Conservation (phyloP, 192 early-diverging fungal genomes). For the Radiomyces spectabilis region DNA sequence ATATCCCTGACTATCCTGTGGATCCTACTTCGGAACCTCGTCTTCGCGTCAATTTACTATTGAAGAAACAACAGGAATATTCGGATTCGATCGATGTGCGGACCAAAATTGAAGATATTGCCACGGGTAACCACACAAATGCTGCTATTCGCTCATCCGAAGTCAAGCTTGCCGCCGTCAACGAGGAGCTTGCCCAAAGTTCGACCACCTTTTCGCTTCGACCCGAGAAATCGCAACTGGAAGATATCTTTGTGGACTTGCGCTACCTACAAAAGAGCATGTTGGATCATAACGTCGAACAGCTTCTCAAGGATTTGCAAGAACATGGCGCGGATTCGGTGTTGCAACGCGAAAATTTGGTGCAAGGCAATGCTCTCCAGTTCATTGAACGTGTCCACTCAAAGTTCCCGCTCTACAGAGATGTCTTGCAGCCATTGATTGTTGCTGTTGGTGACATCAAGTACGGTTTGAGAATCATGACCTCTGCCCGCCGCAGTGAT, state of each 20-base stretch:
- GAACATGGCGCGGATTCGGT: constrained; percentile 26
- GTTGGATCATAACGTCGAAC: constrained; percentile 27
- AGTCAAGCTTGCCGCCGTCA: constrained; percentile 20
- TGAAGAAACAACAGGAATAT: constrained; percentile 37
- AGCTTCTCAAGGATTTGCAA: constrained; percentile 39
- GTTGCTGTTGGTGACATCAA: constrained; percentile 69
- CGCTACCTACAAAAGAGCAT: constrained; percentile 24
- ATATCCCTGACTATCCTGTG: constrained; percentile 72
- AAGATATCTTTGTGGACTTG: constrained; percentile 44
- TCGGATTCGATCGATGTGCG: constrained; percentile 53
- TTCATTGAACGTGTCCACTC: constrained; percentile 53
- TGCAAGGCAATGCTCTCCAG: constrained; percentile 63
- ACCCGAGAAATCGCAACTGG: constrained; percentile 56
- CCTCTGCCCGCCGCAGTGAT: constrained; percentile 10
- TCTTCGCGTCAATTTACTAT: constrained; percentile 56
- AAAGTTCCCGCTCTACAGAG: constrained; percentile 69
- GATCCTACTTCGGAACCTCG: constrained; percentile 79
- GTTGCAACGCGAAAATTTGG: constrained; percentile 48
- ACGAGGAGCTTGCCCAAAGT: constrained; percentile 29
- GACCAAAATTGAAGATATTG: constrained; percentile 42
- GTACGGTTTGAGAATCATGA: constrained; percentile 59
- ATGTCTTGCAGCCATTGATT: constrained; percentile 64
- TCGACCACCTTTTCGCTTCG: constrained; percentile 49
- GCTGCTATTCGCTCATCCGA: constrained; percentile 18
- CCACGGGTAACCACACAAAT: constrained; percentile 55